Conservation (phyloP, 108 stramenopile species). For the Parietichytrium sp. region DNA sequence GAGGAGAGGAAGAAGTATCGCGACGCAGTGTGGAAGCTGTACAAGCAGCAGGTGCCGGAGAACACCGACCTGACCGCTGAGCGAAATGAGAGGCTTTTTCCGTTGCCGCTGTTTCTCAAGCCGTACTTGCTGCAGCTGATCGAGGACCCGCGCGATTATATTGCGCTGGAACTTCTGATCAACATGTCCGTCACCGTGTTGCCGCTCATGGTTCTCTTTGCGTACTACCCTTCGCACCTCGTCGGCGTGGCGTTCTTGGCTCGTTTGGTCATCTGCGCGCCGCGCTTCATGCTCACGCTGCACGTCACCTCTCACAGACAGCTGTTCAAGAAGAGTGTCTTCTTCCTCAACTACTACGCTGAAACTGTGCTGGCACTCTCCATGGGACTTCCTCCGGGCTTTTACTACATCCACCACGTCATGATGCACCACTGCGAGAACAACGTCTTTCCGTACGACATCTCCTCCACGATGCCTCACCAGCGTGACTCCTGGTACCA, state of each 20-base stretch:
- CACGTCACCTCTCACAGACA: constrained; percentile 7
- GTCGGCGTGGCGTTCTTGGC: background rate
- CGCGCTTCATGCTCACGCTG: constrained; percentile 35
- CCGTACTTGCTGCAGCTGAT: background rate
- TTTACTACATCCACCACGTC: constrained; percentile 41
- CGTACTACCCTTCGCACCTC: constrained; percentile 2
- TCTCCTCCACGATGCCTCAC: constrained; percentile 33
- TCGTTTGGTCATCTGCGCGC: background rate
- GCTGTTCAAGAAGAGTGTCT: background rate
- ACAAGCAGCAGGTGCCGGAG: background rate
- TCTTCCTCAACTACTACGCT: background rate
- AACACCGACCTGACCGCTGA: constrained; percentile 9
- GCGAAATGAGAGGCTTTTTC: background rate
- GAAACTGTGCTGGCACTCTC: background rate
- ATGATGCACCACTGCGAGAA: constrained; percentile 36
- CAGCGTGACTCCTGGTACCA: background rate
- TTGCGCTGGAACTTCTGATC: background rate
- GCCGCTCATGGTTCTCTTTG: background rate
- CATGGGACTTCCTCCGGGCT: constrained; percentile 3
- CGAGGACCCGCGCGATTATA: constrained; percentile 11
- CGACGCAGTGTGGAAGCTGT: background rate
- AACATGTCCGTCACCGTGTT: background rate
- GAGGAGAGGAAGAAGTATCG: constrained; percentile 16
- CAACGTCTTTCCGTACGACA: constrained; percentile 23
- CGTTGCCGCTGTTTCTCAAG: background rate